phyloP scores from a whole-genome alignment of 345 rosid species.

The Citrus inodora region DNA sequence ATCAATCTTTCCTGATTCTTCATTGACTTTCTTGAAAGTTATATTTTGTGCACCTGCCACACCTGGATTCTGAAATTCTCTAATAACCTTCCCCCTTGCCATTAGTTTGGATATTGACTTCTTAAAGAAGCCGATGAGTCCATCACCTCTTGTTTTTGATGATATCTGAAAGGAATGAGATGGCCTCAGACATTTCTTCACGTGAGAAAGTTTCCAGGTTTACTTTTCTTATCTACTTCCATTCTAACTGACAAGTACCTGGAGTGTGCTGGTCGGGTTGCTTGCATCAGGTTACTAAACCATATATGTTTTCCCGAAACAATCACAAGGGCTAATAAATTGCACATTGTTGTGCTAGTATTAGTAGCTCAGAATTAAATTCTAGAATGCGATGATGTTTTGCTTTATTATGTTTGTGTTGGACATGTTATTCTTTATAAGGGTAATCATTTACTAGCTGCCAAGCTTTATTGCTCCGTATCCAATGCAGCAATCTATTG shows the following conservation, averaged over 20 bases:
- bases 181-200: neutral
- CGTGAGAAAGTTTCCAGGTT: neutral
- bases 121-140: neutral
- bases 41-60: neutral
- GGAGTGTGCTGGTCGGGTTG: neutral
- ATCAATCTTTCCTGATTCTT: neutral
- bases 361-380: neutral
- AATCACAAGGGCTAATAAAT: neutral
- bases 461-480: neutral
- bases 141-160: neutral
- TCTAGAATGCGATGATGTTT: neutral
- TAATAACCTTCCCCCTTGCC: neutral
- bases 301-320: neutral
- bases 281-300: neutral
- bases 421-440: neutral
- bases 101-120: neutral
- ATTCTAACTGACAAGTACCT: neutral
- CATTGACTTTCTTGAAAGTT: neutral
- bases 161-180: neutral
- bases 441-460: neutral
- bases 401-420: neutral
- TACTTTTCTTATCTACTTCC: neutral
- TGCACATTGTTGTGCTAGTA: neutral
- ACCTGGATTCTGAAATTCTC: neutral
- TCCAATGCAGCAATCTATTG: neutral